phyloP scores from a whole-genome alignment of 2,329 filamentous ascomycete species.

The Emergomyces pasteurianus region DNA sequence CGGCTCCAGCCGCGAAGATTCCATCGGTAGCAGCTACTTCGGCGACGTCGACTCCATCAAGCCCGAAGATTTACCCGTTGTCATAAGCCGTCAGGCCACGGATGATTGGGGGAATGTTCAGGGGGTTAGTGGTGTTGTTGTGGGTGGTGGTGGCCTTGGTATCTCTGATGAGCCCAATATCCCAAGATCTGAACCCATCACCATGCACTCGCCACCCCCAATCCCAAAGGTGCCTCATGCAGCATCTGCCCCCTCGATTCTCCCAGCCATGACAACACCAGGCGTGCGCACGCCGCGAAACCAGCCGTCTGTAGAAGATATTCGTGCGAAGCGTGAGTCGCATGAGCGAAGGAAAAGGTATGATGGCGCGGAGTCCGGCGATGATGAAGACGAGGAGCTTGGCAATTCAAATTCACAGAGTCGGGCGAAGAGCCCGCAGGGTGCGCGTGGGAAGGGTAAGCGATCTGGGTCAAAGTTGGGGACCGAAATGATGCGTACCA shows the following conservation, averaged over 20 bases:
- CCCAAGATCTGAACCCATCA: slow-evolving; percentile 2
- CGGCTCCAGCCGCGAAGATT: slow-evolving; percentile 74
- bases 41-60: slow-evolving; percentile 72
- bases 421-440: slow-evolving; percentile 39
- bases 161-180: slow-evolving; percentile 50
- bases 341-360: slow-evolving; percentile 55
- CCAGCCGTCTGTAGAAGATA: slow-evolving; percentile 59
- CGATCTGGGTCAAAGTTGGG: slow-evolving; percentile 78
- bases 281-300: slow-evolving; percentile 42
- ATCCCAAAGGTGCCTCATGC: slow-evolving; percentile 41
- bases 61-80: slow-evolving; percentile 65
- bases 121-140: not conserved
- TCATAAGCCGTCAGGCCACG: slow-evolving; percentile 59
- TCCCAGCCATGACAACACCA: slow-evolving; percentile 37
- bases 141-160: slow-evolving; percentile 50
- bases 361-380: slow-evolving; percentile 70
- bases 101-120: slow-evolving; percentile 42
- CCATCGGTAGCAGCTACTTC: slow-evolving; percentile 69
- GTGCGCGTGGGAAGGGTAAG: slow-evolving; percentile 29
- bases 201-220: slow-evolving; percentile 2
- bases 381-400: slow-evolving; percentile 89
- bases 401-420: slow-evolving; percentile 40
- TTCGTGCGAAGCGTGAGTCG: slow-evolving; percentile 61
- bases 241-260: slow-evolving; percentile 52
- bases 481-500: slow-evolving; percentile 96